Base-by-base conservation (phyloP, 768 basidiomycete genomes). In the Lenzites betulinus region DNA sequence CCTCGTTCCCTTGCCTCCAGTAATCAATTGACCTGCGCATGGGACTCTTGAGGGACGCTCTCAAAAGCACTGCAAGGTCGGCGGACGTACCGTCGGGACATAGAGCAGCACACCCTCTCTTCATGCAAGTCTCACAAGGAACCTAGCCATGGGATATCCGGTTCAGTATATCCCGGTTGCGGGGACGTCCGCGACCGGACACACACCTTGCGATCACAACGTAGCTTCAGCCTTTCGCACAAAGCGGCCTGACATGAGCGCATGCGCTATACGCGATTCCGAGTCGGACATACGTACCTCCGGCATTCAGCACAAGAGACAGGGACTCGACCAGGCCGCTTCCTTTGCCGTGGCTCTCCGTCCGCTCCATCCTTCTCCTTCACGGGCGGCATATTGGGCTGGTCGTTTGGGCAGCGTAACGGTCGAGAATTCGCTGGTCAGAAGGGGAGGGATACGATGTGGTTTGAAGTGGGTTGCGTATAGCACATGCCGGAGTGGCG, bases 91-190 rank as follows among this genome's bases (percentile, higher is more conserved):
- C 90, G 57, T 87, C 83, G n/a, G 90, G 90, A 73, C 90, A 92
- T 58, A 92, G 87, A 18, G 83, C 77, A 23, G 83, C 84, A 67
- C 89, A 92, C 35, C 90, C 90, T 67, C 89, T 79, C 58, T 87
- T 86, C 23, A 83, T 82, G 68, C 90, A 92, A 70, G 85, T 90
- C 73, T 87, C 86, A 74, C 90, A 92, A 12, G 90, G 90, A 35
- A 90, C 79, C 88, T 91, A 65, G 7, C 12, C 48, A 23, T n/a
- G 43, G 22, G 28, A 33, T 11, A 33, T 5, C 30, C 6, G 30
- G 30, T 33, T 33, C 6, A 33, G 30, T 11, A 33, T 33, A 33
- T 33, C 30, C 30, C 30, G 30, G 11, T 4, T 11, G 11, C 5
- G 16, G n/a, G 38, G 26, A 26, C 5, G 41, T 15, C 36, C 30